Conservation (phyloP, 2,329 filamentous ascomycete genomes). For the Colletotrichum viniferum region DNA sequence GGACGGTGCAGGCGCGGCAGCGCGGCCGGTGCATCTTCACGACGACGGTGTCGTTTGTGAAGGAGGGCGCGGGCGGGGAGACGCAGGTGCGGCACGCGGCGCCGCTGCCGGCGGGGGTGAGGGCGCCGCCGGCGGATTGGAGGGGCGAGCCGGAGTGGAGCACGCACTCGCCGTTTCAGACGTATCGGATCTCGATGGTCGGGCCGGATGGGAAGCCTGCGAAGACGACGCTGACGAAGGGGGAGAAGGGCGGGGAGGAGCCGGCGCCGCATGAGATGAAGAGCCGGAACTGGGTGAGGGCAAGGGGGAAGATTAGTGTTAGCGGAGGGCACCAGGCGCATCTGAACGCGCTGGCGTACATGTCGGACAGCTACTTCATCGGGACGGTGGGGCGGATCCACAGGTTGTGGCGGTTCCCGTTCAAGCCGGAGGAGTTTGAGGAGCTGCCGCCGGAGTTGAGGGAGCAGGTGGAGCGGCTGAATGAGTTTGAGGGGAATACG, state of each 20-base stretch:
- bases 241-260: conserved; percentile 44
- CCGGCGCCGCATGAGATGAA: conserved; percentile 26
- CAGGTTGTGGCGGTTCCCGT: conserved; percentile 75
- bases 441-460: conserved; percentile 46
- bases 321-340: conserved; percentile 80
- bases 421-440: conserved; percentile 57
- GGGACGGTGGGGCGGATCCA: conserved; percentile 85
- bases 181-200: conserved; percentile 45
- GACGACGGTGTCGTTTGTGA: conserved; percentile 88
- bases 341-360: conserved; percentile 87
- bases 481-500: conserved; percentile 46
- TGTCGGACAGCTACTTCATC: conserved; percentile 93
- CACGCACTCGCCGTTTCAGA: conserved; percentile 54
- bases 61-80: conserved; percentile 60
- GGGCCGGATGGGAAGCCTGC: not conserved
- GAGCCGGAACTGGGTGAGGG: conserved; percentile 70
- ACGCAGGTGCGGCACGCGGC: conserved; percentile 68
- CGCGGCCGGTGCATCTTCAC: conserved; percentile 91
- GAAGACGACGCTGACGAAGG: not conserved
- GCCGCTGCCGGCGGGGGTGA: conserved; percentile 55
- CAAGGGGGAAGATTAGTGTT: conserved; percentile 74
- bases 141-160: conserved; percentile 54
- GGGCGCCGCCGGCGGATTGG: conserved; percentile 37
- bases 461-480: conserved; percentile 39
- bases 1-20: conserved; percentile 95